A percentile compares a stretch with the other conserved stretches of the same genome.
These are phyloP conservation scores for Vinca major DNA, from an alignment of 305 asterid species.

Conservation along the genomic window DNA sequence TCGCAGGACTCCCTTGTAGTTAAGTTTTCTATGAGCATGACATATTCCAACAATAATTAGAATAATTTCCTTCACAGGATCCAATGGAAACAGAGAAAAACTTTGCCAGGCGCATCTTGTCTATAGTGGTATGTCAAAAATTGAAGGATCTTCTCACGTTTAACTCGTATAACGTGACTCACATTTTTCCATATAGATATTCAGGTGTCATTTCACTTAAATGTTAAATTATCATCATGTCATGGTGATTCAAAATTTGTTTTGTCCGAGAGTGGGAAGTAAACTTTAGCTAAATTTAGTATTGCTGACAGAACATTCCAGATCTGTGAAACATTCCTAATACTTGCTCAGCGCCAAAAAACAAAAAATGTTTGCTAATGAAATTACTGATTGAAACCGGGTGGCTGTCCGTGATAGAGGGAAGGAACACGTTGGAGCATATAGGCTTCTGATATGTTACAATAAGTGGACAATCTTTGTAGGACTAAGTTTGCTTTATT, in stretches of 20 bases:
- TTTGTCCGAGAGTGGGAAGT: background rate
- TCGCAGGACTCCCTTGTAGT: slow-evolving; percentile 6
- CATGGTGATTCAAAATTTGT: background rate
- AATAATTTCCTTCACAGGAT: slow-evolving; percentile 50
- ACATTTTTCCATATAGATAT: background rate
- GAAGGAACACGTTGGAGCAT: background rate
- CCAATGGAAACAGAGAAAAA: slow-evolving; percentile 84
- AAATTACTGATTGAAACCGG: background rate
- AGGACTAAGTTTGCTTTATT: background rate
- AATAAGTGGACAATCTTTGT: background rate
- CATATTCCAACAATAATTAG: slow-evolving; percentile 10
- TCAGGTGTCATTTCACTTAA: background rate
- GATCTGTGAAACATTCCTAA: background rate
- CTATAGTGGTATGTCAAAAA: slow-evolving; percentile 62
- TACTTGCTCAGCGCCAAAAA: background rate
- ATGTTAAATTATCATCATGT: background rate
- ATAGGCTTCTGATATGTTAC: background rate
- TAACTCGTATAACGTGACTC: background rate
- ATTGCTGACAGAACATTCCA: background rate
- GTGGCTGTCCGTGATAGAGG: background rate
- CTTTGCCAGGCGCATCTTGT: slow-evolving; percentile 76
- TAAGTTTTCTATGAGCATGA: slow-evolving; percentile 1
- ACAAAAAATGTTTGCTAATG: background rate
- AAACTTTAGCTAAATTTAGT: background rate
- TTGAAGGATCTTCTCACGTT: background rate